Conservation (phyloP, 129 eudicot species). For the Flaveria robusta region DNA sequence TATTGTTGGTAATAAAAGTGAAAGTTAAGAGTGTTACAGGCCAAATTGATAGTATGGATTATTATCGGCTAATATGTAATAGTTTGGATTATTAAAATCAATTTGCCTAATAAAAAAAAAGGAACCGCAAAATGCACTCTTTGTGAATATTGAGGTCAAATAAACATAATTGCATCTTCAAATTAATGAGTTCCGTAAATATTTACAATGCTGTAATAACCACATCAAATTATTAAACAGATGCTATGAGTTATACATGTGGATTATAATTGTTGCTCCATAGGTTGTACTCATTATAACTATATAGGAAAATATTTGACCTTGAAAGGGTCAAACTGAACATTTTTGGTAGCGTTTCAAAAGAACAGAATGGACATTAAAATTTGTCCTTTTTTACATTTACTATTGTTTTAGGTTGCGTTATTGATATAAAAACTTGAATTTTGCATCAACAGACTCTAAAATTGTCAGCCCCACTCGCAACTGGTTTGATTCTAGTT, state of each 20-base stretch:
- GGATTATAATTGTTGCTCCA: constrained; percentile 3
- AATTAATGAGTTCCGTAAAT: background rate
- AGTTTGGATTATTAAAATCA: too few species aligned
- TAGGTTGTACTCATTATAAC: background rate
- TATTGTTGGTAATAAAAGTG: too few species aligned
- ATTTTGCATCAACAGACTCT: constrained; percentile 54
- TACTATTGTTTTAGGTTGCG: background rate
- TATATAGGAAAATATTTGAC: constrained; percentile 1
- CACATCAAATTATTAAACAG: background rate
- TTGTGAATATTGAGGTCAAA: background rate
- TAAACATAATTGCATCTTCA: background rate
- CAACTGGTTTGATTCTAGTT: constrained; percentile 96
- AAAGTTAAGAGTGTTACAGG: too few species aligned
- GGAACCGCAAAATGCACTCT: background rate
- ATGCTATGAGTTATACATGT: background rate
- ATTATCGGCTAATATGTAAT: too few species aligned
- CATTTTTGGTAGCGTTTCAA: background rate
- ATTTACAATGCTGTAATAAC: background rate
- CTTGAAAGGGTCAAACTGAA: background rate
- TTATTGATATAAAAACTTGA: constrained; percentile 5
- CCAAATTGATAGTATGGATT: too few species aligned
- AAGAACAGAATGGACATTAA: too few species aligned
- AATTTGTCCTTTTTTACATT: background rate
- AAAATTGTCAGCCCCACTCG: constrained; percentile 90
- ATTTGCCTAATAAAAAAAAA: too few species aligned